Evolutionary conservation across 768 basidiomycete genomes (phyloP).

Genomic region (Mycena epipterygia): DNA sequence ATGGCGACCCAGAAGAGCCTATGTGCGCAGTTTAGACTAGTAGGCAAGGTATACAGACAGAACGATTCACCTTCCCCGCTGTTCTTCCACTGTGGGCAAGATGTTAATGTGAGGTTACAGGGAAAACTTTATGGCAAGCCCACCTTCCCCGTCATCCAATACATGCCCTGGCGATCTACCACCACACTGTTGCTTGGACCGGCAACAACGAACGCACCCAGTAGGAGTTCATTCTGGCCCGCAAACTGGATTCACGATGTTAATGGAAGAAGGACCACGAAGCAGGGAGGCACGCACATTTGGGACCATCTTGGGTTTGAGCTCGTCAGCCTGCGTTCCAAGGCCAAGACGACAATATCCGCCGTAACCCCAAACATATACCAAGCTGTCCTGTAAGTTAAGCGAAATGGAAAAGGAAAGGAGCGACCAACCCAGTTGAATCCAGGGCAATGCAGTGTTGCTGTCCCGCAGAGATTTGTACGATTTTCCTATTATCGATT

Average conservation of each 20-base stretch:
- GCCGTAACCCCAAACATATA: slow-evolving; percentile 91
- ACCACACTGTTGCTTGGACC: slow-evolving; percentile 91
- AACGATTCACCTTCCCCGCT: slow-evolving; percentile 83
- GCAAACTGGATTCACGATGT: slow-evolving; percentile 69
- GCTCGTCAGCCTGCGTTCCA: slow-evolving; percentile 84
- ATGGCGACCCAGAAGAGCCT: slow-evolving; percentile 93
- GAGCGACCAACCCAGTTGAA: slow-evolving; percentile 69
- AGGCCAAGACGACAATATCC: slow-evolving; percentile 94
- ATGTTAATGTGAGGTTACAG: slow-evolving; percentile 18
- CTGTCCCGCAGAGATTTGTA: slow-evolving; percentile 86
- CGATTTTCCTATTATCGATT: slow-evolving; percentile 82
- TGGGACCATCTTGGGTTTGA: slow-evolving; percentile 87
- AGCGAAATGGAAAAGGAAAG: background rate
- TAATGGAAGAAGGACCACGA: background rate
- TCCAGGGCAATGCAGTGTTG: slow-evolving; percentile 91
- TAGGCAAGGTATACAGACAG: background rate
- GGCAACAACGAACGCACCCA: slow-evolving; percentile 75
- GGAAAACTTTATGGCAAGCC: background rate
- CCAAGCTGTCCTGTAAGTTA: slow-evolving; percentile 59
- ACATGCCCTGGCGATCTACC: slow-evolving; percentile 88
- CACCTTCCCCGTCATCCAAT: slow-evolving; percentile 88
- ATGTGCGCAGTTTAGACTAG: background rate
- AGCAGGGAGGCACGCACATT: slow-evolving; percentile 59
- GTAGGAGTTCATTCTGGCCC: slow-evolving; percentile 74
- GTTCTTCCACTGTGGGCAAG: slow-evolving; percentile 84